These are phyloP conservation scores for Sclerotinia spermophila DNA, from an alignment of 2,329 filamentous ascomycete genomes.

Conservation along the genomic window DNA sequence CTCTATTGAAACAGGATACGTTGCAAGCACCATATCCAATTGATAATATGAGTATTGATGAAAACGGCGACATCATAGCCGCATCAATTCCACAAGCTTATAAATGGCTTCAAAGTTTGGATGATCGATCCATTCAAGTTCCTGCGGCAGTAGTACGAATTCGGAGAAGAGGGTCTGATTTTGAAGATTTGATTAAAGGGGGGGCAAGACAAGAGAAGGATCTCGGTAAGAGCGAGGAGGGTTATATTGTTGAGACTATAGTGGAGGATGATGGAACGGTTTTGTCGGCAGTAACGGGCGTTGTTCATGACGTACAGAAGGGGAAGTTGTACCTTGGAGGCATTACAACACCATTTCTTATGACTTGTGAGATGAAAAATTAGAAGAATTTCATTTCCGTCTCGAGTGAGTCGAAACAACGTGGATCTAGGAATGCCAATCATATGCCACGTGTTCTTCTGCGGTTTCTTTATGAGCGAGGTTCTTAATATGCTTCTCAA, in stretches of 20 bases:
- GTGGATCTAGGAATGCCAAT: neutral
- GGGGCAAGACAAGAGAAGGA: neutral
- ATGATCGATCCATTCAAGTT: constrained; percentile 26
- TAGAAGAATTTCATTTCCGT: neutral
- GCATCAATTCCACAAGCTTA: constrained; percentile 36
- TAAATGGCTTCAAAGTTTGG: constrained; percentile 26
- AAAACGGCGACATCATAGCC: constrained; percentile 38
- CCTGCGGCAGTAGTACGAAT: constrained; percentile 6
- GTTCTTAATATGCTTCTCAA: neutral
- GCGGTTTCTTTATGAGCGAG: neutral
- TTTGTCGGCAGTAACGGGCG: neutral
- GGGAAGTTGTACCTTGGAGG: constrained; percentile 14
- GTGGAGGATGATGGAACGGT: constrained; percentile 12
- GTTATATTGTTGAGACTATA: constrained; percentile 10
- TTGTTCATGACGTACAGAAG: constrained; percentile 10
- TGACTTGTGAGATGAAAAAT: constrained; percentile 2
- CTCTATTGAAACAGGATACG: constrained; percentile 27
- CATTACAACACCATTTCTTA: neutral
- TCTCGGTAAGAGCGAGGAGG: neutral
- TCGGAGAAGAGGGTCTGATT: constrained; percentile 1
- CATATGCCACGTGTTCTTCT: neutral
- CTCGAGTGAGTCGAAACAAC: neutral
- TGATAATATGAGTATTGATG: constrained; percentile 40
- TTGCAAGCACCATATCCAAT: constrained; percentile 36
- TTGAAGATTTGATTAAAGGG: neutral